Evolutionary conservation across 441 rosid species (phyloP).

Genomic region (Rhodomyrtus psidioides): DNA sequence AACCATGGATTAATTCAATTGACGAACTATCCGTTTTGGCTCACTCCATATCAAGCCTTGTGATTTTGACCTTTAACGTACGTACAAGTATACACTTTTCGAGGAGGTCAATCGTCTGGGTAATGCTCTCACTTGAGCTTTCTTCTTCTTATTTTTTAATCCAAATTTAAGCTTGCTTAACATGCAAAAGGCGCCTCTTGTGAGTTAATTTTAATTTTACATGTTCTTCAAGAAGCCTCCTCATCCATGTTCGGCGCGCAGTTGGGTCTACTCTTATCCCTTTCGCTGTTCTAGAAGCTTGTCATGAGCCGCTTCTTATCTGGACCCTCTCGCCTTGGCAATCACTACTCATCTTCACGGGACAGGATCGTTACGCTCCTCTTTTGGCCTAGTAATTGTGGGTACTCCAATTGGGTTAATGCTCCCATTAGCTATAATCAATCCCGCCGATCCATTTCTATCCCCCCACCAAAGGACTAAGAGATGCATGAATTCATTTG

Average conservation of each 20-base stretch:
- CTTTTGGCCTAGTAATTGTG: not conserved
- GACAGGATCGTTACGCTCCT: not conserved
- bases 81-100: no score
- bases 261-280: accelerated
- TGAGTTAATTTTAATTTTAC: not conserved
- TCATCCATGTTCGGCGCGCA: accelerated
- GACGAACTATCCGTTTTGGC: accelerated
- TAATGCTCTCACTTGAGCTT: not conserved
- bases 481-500: not conserved
- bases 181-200: accelerated
- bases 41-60: not conserved
- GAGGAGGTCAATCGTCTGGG: accelerated
- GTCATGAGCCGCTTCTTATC: accelerated
- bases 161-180: not conserved
- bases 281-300: not conserved
- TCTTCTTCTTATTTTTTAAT: no score
- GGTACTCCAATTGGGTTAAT: not conserved
- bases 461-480: not conserved
- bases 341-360: accelerated
- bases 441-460: not conserved
- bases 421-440: not conserved
- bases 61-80: not conserved
- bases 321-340: accelerated
- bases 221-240: not conserved
- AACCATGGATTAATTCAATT: not conserved